Conservation (phyloP, 164 flowering plant species). For the Taxillus chinensis region DNA sequence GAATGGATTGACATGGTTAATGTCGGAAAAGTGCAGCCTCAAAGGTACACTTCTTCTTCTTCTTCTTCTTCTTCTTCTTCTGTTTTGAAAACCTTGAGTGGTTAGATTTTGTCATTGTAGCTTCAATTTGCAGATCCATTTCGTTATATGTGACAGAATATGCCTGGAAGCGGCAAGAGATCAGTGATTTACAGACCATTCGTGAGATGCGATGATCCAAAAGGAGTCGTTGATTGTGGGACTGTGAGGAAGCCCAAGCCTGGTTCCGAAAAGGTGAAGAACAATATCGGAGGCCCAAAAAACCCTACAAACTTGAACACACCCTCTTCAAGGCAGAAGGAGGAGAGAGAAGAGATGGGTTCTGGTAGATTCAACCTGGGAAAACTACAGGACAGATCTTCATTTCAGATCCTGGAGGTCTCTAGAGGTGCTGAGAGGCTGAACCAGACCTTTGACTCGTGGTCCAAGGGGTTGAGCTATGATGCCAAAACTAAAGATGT, state of each 20-base stretch:
- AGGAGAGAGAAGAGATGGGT: conserved; percentile 16
- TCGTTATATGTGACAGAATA: conserved; percentile 27
- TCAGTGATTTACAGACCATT: conserved; percentile 59
- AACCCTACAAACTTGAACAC: conserved; percentile 16
- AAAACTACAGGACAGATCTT: conserved; percentile 19
- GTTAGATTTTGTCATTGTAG: too few relatives aligned
- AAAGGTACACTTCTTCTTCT: background rate
- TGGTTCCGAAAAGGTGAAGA: conserved; percentile 19
- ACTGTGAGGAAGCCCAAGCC: conserved; percentile 44
- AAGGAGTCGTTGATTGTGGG: conserved; percentile 50
- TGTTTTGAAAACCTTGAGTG: too few relatives aligned
- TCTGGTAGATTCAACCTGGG: conserved; percentile 11
- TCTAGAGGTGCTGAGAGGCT: conserved; percentile 65
- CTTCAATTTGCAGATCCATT: too few relatives aligned
- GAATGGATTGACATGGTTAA: too few relatives aligned
- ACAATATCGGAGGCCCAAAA: conserved; percentile 11
- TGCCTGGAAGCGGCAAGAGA: conserved; percentile 58
- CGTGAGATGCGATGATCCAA: conserved; percentile 68
- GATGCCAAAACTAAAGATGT: conserved; percentile 37
- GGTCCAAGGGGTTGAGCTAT: conserved; percentile 36
- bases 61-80: background rate
- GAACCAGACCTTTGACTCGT: conserved; percentile 49
- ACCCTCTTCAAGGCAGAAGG: conserved; percentile 6
- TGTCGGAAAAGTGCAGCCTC: too few relatives aligned
- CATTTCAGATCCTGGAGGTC: conserved; percentile 50